Conservation (phyloP, 176 grass and related monocot genomes). For the Phyllostachys edulis region DNA sequence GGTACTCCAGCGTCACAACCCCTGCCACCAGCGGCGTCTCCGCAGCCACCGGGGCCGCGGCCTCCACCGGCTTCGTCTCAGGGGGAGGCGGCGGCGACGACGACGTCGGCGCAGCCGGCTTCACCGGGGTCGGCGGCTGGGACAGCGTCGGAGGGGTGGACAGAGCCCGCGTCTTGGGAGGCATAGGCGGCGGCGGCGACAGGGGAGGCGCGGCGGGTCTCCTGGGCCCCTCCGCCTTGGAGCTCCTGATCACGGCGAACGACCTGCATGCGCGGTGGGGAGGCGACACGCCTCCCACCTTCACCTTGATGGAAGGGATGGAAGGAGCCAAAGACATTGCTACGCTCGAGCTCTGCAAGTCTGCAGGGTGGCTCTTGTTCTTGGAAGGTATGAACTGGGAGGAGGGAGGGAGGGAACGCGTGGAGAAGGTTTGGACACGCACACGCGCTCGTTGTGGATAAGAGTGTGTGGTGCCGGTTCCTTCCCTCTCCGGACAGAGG, state of each 20-base stretch:
- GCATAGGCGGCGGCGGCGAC: conserved; percentile 54
- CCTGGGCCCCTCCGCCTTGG: conserved; percentile 83
- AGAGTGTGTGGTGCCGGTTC: conserved; percentile 46
- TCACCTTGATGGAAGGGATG: conserved; percentile 90
- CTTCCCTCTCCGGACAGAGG: not conserved
- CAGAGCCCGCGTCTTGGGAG: conserved; percentile 45
- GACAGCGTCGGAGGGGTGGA: conserved; percentile 57
- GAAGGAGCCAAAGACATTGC: conserved; percentile 83
- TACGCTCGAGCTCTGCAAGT: not conserved
- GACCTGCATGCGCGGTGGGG: conserved; percentile 35
- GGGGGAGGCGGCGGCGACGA: conserved; percentile 30
- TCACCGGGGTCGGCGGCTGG: conserved; percentile 49
- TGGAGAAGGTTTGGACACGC: conserved; percentile 41
- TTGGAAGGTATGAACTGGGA: not conserved
- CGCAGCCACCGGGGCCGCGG: conserved; percentile 11
- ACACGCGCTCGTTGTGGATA: conserved; percentile 42
- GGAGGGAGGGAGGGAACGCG: conserved; percentile 29
- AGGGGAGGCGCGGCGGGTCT: conserved; percentile 80
- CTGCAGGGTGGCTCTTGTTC: not conserved
- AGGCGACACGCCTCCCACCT: conserved; percentile 43
- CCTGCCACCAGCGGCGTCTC: conserved; percentile 32
- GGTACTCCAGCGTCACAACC: conserved; percentile 82
- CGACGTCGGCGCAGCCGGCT: conserved; percentile 23
- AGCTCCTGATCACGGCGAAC: conserved; percentile 60
- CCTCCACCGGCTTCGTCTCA: conserved; percentile 26